These are phyloP conservation scores for Linnemannia schmuckeri DNA, from an alignment of 192 early-diverging fungal species.

Conservation along the genomic window DNA sequence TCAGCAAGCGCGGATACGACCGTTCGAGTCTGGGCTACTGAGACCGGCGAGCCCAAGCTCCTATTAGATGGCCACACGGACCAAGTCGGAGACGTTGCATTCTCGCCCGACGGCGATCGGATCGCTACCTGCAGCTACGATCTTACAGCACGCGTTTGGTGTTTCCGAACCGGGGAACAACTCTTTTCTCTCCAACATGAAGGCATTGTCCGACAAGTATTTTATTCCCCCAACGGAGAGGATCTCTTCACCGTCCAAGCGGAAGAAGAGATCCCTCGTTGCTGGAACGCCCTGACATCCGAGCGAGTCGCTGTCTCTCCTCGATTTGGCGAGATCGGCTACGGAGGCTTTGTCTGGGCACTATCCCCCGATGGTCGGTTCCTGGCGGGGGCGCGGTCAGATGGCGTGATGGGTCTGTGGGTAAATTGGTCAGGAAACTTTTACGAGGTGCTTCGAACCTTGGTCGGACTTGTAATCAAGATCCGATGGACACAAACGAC, in stretches of 20 bases:
- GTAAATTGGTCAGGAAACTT: not conserved
- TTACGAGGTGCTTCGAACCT: not conserved
- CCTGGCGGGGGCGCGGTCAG: not conserved
- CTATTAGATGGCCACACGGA: not conserved
- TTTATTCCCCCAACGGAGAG: not conserved
- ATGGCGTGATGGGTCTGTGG: not conserved
- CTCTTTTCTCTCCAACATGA: not conserved
- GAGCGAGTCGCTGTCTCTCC: no score
- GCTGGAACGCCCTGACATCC: not conserved
- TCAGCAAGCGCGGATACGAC: not conserved
- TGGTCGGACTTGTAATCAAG: not conserved
- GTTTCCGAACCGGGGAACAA: not conserved
- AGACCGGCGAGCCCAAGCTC: not conserved
- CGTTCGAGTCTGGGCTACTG: not conserved
- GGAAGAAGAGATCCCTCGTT: not conserved
- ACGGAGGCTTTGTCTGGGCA: not conserved
- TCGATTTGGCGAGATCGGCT: no score
- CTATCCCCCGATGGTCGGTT: not conserved
- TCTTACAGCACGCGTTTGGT: not conserved
- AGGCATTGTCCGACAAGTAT: not conserved
- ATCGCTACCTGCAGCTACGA: not conserved
- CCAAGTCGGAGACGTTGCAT: not conserved
- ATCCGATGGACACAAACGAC: not conserved
- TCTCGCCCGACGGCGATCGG: not conserved
- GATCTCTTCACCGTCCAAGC: not conserved